Conservation (phyloP, 1,284 basidiomycete genomes). For the Agroathelia rolfsii region DNA sequence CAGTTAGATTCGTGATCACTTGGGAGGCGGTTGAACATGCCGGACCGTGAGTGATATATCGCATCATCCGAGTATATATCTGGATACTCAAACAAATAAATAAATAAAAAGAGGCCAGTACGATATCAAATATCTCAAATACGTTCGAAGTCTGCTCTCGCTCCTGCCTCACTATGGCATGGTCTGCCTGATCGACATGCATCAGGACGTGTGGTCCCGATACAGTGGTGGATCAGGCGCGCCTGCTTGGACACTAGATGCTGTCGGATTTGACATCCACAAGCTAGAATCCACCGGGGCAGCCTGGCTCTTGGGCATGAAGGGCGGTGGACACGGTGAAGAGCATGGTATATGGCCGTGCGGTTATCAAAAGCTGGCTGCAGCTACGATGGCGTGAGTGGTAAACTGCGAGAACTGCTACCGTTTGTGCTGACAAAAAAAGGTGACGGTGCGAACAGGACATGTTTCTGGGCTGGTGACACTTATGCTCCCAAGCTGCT, state of each 20-base stretch:
- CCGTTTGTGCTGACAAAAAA: background rate
- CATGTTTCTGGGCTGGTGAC: conserved; percentile 86
- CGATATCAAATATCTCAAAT: conserved; percentile 76
- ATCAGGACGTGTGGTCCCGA: conserved; percentile 94
- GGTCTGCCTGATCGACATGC: conserved; percentile 72
- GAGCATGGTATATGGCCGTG: conserved; percentile 85
- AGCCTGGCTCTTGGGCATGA: conserved; percentile 76
- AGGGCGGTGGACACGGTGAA: conserved; percentile 60
- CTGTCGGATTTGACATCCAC: conserved; percentile 70
- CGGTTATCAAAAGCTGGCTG: conserved; percentile 84
- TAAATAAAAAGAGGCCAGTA: conserved; percentile 68
- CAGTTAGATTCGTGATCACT: conserved; percentile 83
- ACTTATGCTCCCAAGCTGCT: conserved; percentile 71
- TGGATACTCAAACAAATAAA: too few relatives aligned
- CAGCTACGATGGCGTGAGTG: conserved; percentile 79
- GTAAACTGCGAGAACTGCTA: conserved; percentile 1
- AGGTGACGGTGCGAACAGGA: conserved; percentile 34
- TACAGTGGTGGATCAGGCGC: conserved; percentile 90
- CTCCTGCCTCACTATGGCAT: conserved; percentile 78
- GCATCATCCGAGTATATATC: background rate
- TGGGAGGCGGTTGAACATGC: conserved; percentile 96
- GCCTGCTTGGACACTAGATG: conserved; percentile 84
- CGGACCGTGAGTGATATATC: conserved; percentile 81
- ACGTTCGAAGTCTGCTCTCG: conserved; percentile 65
- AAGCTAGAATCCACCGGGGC: conserved; percentile 72